A percentile compares a stretch with the other conserved stretches of the same genome.
Evolutionary conservation across 2,329 filamentous ascomycete genomes (phyloP).

Genomic region (Scopulariopsis brevicaulis): DNA sequence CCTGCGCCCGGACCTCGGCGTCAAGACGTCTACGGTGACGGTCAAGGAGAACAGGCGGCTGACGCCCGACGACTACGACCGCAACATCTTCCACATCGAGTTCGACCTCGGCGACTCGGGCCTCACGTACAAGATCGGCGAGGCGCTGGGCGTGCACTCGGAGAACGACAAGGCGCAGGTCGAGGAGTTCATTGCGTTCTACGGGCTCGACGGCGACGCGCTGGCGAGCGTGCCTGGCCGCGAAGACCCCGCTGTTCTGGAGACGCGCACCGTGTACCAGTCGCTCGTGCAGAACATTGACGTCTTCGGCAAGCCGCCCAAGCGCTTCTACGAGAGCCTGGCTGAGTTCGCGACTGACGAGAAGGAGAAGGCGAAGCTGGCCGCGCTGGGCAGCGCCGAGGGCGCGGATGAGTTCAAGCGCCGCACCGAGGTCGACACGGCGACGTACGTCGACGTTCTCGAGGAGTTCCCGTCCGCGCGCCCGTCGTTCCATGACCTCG

Average conservation of each 20-base stretch:
- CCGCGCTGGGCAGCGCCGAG: constrained; percentile 63
- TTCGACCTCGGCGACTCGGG: constrained; percentile 90
- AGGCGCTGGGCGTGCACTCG: constrained; percentile 91
- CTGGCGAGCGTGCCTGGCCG: constrained; percentile 86
- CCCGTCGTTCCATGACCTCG: constrained; percentile 78
- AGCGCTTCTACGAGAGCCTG: constrained; percentile 93
- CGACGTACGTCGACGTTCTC: constrained; percentile 84
- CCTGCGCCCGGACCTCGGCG: constrained; percentile 74
- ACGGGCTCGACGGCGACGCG: constrained; percentile 71
- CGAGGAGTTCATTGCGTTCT: constrained; percentile 77
- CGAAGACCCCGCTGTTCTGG: constrained; percentile 61
- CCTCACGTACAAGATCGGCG: constrained; percentile 91
- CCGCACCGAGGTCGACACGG: constrained; percentile 78
- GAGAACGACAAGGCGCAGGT: constrained; percentile 80
- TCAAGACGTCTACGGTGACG: constrained; percentile 77
- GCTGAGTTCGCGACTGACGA: constrained; percentile 78
- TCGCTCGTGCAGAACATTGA: constrained; percentile 86
- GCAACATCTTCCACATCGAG: constrained; percentile 99
- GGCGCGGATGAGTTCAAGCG: constrained; percentile 87
- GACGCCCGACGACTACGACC: constrained; percentile 80
- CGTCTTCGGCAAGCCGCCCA: constrained; percentile 92
- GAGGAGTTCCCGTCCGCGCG: constrained; percentile 84
- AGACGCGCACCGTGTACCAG: constrained; percentile 89
- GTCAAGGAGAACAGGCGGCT: constrained; percentile 94
- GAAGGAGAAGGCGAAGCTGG: constrained; percentile 69